These are phyloP conservation scores for Rutstroemia sp. DNA, from an alignment of 2,329 filamentous ascomycete genomes.

Conservation along the genomic window DNA sequence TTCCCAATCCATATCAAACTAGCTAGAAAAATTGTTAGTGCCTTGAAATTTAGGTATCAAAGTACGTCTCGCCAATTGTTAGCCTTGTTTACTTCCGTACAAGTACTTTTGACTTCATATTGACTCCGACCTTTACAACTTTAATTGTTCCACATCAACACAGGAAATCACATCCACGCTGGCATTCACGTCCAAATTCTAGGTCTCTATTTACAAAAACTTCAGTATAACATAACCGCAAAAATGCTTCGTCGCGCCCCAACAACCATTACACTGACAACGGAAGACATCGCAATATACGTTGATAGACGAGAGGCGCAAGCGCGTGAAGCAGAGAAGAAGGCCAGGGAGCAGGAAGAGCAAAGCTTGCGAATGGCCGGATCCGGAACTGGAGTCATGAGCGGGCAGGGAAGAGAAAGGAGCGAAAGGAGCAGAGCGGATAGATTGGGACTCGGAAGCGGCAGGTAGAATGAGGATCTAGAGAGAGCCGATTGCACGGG, in stretches of 20 bases:
- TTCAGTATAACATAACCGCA: not conserved
- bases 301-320: slow-evolving; percentile 46
- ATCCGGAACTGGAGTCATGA: not conserved
- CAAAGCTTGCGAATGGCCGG: not conserved
- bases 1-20: not conserved
- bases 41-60: not conserved
- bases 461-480: slow-evolving; percentile 13
- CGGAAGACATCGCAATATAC: slow-evolving; percentile 63
- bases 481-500: not conserved
- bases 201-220: not conserved
- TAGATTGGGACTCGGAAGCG: slow-evolving; percentile 28
- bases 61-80: not conserved
- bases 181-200: not conserved
- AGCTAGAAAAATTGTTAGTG: not conserved
- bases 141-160: not conserved
- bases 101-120: too few relatives aligned
- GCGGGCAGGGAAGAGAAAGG: slow-evolving; percentile 19
- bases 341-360: not conserved
- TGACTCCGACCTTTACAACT: not conserved
- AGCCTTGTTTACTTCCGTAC: too few relatives aligned
- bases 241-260: slow-evolving; percentile 58
- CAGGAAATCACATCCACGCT: too few relatives aligned
- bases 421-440: slow-evolving; percentile 29
- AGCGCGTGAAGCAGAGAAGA: slow-evolving; percentile 10
- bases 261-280: slow-evolving; percentile 60